A percentile compares a stretch with the other conserved stretches of the same genome.
phyloP scores from a whole-genome alignment of 371 early-diverging fungal genomes.

The Blastocladiella emersonii region DNA sequence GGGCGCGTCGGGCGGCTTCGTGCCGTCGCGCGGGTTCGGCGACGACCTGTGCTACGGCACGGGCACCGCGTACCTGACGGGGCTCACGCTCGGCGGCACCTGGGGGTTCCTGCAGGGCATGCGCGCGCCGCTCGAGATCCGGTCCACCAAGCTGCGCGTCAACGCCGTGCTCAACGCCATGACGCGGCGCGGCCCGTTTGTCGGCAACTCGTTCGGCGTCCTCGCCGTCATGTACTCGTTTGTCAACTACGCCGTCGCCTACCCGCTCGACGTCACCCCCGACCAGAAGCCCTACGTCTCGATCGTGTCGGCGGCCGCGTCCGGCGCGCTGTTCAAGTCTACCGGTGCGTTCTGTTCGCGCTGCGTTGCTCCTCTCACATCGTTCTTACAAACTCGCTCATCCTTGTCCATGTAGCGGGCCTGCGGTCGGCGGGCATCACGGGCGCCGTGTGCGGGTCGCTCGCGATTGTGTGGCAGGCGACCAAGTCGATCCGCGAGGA shows the following conservation, averaged over 20 bases:
- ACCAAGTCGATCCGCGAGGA: not conserved
- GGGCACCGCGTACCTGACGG: constrained; percentile 62
- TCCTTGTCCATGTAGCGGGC: constrained; percentile 14
- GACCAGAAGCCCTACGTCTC: constrained; percentile 49
- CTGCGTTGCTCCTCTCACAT: too few relatives aligned
- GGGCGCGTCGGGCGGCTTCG: constrained; percentile 18
- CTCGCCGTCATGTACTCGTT: constrained; percentile 68
- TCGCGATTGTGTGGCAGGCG: not conserved
- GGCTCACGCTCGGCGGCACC: constrained; percentile 58
- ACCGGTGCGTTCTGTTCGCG: constrained; percentile 13
- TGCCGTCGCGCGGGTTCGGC: constrained; percentile 64
- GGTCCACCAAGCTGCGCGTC: constrained; percentile 56
- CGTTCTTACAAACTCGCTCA: not conserved
- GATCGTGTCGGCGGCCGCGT: constrained; percentile 53
- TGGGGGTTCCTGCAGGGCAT: constrained; percentile 68
- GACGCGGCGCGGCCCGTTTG: constrained; percentile 73
- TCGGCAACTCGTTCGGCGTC: constrained; percentile 72
- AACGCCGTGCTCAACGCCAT: constrained; percentile 70
- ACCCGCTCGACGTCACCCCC: constrained; percentile 38
- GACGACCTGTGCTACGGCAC: constrained; percentile 82
- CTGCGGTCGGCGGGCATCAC: constrained; percentile 36
- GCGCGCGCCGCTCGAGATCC: constrained; percentile 37
- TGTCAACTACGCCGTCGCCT: constrained; percentile 51
- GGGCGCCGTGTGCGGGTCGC: constrained; percentile 35
- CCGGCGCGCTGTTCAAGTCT: constrained; percentile 65